Evolutionary conservation across 2,329 filamentous ascomycete genomes (phyloP), one percentile per base, ranked within the genome.

Genomic region (Phoma herbarum): DNA sequence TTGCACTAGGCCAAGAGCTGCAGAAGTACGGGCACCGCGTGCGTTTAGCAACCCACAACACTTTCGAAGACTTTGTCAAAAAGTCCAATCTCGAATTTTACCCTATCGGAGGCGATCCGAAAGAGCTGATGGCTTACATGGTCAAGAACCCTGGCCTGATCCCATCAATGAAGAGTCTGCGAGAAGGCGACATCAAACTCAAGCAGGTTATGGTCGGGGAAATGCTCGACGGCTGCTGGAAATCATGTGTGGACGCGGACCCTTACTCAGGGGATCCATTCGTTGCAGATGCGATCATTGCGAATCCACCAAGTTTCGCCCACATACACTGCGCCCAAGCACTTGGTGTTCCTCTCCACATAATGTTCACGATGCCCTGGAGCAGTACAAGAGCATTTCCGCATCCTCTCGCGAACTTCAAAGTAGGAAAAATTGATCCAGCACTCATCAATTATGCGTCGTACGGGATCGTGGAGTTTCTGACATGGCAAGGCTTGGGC

Each of bases 291-390:
- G 67, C 66, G 89, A 91, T 92, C 62, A 90, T 92, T 65, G 90
- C 90, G 1, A 92, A 92, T 60, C 90, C 90, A 1, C 90, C 90
- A 0, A 90, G 88, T 67, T 92, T 91, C 75, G 90, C 88, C 0
- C 89, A 92, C 67, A 82, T 92, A 2, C 89, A 92, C 69, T 84
- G 88, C 61, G 90, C 89, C 1, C 87, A 92, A 76, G 89, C 88
- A 70, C 74, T 92, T 65, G 89, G 88, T 1, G 85, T 92, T 26
- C 89, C 90, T 0, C 70, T 91, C 8, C 89, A 92, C 70, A 83
- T 96, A 70, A 95, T 96, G 90, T 96, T 96, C 78, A 96, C 92
- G 0, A 85, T 84, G 82, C 83, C 83, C 4, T 84, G 80, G 79
- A 78, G 67, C 22, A 74, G 70, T 12, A 83, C 81, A 9, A 70